phyloP scores from a whole-genome alignment of 768 basidiomycete genomes.

The Clitopilus passeckerianus region DNA sequence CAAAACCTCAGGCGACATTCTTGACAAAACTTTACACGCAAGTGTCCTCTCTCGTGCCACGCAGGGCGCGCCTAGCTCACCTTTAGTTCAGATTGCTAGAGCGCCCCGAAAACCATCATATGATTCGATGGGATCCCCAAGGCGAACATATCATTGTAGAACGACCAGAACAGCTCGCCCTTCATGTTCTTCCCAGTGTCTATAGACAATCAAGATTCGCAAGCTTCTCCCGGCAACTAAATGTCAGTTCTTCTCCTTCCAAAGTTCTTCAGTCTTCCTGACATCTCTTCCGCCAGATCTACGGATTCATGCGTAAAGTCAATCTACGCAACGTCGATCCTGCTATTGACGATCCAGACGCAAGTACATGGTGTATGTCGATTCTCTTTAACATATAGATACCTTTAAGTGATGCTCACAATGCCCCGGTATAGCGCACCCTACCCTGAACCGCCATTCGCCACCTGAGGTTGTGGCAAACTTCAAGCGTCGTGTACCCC shows the following conservation, averaged over 20 bases:
- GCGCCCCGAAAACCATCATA: constrained; percentile 89
- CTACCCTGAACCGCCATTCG: constrained; percentile 87
- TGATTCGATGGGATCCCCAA: constrained; percentile 94
- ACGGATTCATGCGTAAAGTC: constrained; percentile 98
- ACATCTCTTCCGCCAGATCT: constrained; percentile 57
- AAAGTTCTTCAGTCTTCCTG: constrained; percentile 14
- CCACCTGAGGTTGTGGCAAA: constrained; percentile 87
- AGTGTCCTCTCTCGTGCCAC: constrained; percentile 24
- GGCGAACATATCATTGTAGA: constrained; percentile 97
- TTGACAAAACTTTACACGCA: constrained; percentile 95
- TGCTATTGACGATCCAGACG: constrained; percentile 93
- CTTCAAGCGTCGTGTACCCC: constrained; percentile 94
- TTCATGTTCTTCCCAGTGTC: constrained; percentile 89
- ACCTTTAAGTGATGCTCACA: constrained; percentile 2
- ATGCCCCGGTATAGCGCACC: constrained; percentile 59
- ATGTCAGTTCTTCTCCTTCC: constrained; percentile 53
- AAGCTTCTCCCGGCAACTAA: constrained; percentile 95
- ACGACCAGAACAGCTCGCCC: constrained; percentile 86
- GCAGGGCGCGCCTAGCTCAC: constrained; percentile 9
- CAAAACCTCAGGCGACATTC: constrained; percentile 91
- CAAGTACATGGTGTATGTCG: constrained; percentile 91
- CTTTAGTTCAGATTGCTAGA: constrained; percentile 64
- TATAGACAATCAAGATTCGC: constrained; percentile 97
- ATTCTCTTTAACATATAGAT: neutral
- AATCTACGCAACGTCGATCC: constrained; percentile 94